Base-by-base conservation (phyloP, 2,329 filamentous ascomycete species). In the Aphanoascus verrucosus region DNA sequence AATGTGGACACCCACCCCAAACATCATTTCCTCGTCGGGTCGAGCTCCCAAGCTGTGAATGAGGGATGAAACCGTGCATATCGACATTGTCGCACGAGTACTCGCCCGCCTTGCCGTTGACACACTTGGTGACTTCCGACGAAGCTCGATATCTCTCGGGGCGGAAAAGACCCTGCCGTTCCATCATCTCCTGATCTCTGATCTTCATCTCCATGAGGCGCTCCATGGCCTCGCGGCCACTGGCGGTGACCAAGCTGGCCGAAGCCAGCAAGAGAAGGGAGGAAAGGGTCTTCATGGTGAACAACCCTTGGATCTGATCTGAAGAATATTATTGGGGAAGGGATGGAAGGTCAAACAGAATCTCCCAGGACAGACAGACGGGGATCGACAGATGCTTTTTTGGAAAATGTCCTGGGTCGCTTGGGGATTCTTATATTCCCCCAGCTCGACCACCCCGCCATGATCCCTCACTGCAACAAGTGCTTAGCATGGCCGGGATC, bases 81-180 rank as follows among this genome's bases (percentile, higher is more conserved):
- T 74, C 69, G 52, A 72, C 60, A 42, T 69, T 70, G 11, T 63
- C 63, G 61, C 69, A 71, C 5, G 57, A 57, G 54, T 69, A 69
- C 46, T 66, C 67, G 42, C 66, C 67, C 9, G 66, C 62, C 56
- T 64, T 64, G 23, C 67, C 67, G 31, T 65, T 57, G 19, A 60
- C 56, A 54, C 68, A 70, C 8, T 60, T 54, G 20, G 34, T 32
- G 11, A 42, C 40, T 4, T 20, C 11, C 15, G 49, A 47, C 28
- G 45, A 52, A 34, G 47, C 40, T n/a, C 32, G 40, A 34, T 55
- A 56, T 54, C 52, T 17, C 35, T 46, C 55, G 15, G 52, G 23
- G 14, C 44, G 15, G 46, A 58, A 59, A 17, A 49, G 31, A 34
- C 57, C 57, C 5, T 53, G 8, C 7, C 43, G 32, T 15, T 54